Base-by-base conservation (phyloP, 345 rosid genomes). In the Hibiscus tridactylites region DNA sequence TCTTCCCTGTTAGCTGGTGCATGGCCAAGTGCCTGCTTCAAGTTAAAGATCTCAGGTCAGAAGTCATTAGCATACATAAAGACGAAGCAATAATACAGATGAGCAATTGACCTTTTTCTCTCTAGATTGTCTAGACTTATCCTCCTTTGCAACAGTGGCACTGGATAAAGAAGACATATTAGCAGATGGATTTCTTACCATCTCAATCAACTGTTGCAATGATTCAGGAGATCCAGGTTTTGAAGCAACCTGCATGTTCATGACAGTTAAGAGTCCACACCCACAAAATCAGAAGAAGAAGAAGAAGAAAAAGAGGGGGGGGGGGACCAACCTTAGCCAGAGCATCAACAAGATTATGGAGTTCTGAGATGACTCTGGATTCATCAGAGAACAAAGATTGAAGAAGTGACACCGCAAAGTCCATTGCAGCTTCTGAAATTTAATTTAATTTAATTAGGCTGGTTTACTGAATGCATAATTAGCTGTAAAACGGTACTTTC, bases 321-420 rank as follows among this genome's bases (percentile, higher is more conserved):
- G 9, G n/a, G 17, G 16, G 57, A 24, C 42, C 37, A 73, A 92
- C 99, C 99, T 95, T 95, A 59, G 90, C 85, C 83, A 95, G 70
- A 5, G 88, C 96, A 87, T 95, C 98, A 71, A 95, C 96, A 80
- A 95, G 86, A 81, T 86, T 92, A 74, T 88, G 91, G 75, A 95
- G 94, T 76, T 95, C 99, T 58, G 99, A 90, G 74, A 95, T 84
- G 82, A 89, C 97, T 75, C 87, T 86, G n/a, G 92, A 83, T 77
- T 95, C 92, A 77, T 90, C 98, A 75, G 81, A 70, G 50, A 87
- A 83, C 85, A 95, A 76, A 73, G 90, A 81, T 86, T 95, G 91
- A 65, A 95, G 87, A 74, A 95, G 96, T 6, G 97, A 89, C 65
- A 90, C 71, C 12, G 90, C 79, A 75, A 95, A 95, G 52, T 95